These are phyloP conservation scores for Ceratobasidium theobromae DNA, from an alignment of 1,284 basidiomycete species.

Conservation along the genomic window DNA sequence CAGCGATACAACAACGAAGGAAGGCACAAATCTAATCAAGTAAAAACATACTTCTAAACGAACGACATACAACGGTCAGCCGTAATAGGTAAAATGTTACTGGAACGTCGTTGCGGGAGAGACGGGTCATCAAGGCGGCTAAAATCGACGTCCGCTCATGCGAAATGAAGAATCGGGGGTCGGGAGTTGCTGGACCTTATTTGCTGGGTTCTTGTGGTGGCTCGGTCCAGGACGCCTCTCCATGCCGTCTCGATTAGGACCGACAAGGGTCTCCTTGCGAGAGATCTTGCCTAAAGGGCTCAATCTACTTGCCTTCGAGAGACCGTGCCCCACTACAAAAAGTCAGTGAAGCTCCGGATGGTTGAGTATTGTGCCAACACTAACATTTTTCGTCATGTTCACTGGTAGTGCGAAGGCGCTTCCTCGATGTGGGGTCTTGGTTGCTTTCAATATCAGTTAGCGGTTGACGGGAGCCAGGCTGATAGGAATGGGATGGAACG, in stretches of 20 bases:
- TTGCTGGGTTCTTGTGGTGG: background rate
- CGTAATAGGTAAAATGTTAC: too few relatives aligned
- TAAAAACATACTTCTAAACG: too few relatives aligned
- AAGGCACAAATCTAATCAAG: background rate
- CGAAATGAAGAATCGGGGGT: background rate
- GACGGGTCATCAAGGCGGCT: too few relatives aligned
- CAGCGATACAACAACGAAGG: background rate
- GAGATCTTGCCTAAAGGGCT: too few relatives aligned
- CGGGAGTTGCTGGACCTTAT: background rate
- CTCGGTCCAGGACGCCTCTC: background rate
- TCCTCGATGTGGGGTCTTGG: background rate
- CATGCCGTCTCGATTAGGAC: background rate
- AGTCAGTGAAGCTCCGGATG: background rate
- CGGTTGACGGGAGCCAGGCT: background rate
- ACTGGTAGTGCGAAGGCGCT: background rate
- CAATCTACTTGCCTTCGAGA: background rate
- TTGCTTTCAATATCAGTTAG: constrained; percentile 5
- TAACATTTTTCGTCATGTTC: background rate
- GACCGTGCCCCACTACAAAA: background rate
- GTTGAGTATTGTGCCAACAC: background rate
- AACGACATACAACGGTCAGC: too few relatives aligned
- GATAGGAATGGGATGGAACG: background rate
- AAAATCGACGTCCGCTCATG: too few relatives aligned
- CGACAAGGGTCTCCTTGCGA: too few relatives aligned
- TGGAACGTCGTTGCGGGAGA: too few relatives aligned